Base-by-base conservation (phyloP, 345 rosid species). In the Bruguiera parviflora region DNA sequence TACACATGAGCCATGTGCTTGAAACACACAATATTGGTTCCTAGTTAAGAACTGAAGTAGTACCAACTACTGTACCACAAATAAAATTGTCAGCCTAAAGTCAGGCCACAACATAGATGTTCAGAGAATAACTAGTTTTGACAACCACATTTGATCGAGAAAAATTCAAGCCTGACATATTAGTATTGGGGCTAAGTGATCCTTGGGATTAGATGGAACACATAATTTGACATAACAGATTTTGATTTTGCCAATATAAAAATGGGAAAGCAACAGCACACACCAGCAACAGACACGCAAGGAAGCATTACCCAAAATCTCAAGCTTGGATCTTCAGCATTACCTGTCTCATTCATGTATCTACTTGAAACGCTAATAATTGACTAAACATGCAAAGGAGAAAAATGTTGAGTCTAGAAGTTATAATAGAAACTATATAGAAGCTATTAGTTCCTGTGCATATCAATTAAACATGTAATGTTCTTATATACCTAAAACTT, bases 31-130 rank as follows among this genome's bases (percentile, higher is more conserved):
- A 13, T 28, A 68, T 31, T 25, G 55, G 55, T 63, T 58, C 35
- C 6, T 21, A 51, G 57, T 46, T 4, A 56, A 18, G 46, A 46
- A 22, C 31, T 21, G 2, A 65, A 71, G 57, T 25, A 33, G 20
- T 19, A 25, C 3, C 3, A 56, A 18, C 53, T 21, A 15, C 27
- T 25, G 53, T 31, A 46, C 16, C 24, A 7, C 9, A 55, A 58
- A 21, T 29, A 53, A 53, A 64, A 37, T 15, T 56, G 18, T 47
- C 25, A 57, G 11, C 67, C 58, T 57, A 32, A 71, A 39, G 29
- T n/a, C 22, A 20, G 39, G 32, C 10, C 19, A 32, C 20, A 32
- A 25, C 8, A 25, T 64, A 33, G 28, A 58, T 27, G 20, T 47
- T 58, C 8, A 61, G 39, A 58, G 6, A 51, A 37, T 39, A 9